Evolutionary conservation across 1,139 yeast species (phyloP), one percentile per base, ranked within the genome.

Genomic region (Geotrichum siamense): DNA sequence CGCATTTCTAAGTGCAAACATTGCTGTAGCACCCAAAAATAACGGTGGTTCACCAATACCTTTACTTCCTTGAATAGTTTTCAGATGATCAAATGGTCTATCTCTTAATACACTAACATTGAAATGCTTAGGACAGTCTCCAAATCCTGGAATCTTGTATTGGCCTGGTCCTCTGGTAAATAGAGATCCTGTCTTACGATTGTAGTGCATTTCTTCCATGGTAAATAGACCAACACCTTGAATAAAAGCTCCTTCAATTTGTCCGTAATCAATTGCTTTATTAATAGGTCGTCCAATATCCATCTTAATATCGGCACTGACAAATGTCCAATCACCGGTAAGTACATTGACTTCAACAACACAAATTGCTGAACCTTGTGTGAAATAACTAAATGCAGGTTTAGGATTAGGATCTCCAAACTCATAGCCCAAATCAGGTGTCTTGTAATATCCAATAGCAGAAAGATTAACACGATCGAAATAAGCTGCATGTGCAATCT

Each of bases 21-120:
- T 61, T 10, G 64, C 70, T 21, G 60, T 53, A 10, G 61, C 55
- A 1, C 74, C 74, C 36, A 70, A 51, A 49, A 70, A 69, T 48
- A 70, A 53, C 13, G 74, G 74, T 2, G 74, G 74, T 55, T 70
- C 74, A 26, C 74, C 74, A 41, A 70, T 64, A 21, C 74, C 74
- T 53, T 70, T 69, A 37, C 70, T 64, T 23, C 67, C 56, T 48
- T 65, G 61, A 39, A 70, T 66, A 2, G 73, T 68, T 51, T 66
- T 66, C 51, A 70, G 57, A 51, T 70, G 72, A 48, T 58, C 55
- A 54, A 68, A 70, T 29, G 61, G 67, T 8, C 70, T 59, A 45
- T 64, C 71, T 35, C 61, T 60, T 41, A 69, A 55, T 55, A 68
- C 60, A 15, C 65, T 55, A 16, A 70, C 70, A 44, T 62, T 64